Conservation (phyloP, 306 rosid genomes). For the Oxytropis ochrocephala region DNA sequence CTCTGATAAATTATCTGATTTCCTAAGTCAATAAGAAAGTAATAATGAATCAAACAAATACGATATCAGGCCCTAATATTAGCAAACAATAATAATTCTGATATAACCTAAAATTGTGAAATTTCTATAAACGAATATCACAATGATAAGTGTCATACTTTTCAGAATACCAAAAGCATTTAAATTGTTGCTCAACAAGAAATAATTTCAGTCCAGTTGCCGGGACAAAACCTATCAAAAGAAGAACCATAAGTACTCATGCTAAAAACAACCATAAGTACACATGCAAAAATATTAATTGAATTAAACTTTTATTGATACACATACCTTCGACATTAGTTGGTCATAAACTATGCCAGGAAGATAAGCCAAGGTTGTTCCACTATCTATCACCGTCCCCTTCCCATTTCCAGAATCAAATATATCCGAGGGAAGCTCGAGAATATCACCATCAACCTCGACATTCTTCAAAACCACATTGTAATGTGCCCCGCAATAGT, state of each 20-base stretch:
- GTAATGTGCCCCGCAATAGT: constrained; percentile 76
- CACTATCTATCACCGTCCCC: constrained; percentile 90
- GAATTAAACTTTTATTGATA: background rate
- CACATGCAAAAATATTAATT: constrained; percentile 15
- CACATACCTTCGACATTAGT: constrained; percentile 48
- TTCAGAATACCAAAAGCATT: constrained; percentile 51
- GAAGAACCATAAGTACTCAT: constrained; percentile 23
- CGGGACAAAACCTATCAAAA: constrained; percentile 52
- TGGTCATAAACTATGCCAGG: constrained; percentile 49
- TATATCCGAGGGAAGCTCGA: constrained; percentile 64
- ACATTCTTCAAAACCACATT: constrained; percentile 70
- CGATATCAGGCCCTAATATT: background rate
- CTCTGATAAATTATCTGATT: background rate
- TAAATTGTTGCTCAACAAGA: constrained; percentile 51
- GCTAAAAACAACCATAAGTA: constrained; percentile 23
- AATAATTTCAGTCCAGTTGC: constrained; percentile 56
- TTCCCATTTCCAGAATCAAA: constrained; percentile 56
- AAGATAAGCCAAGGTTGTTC: constrained; percentile 90
- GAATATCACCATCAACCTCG: constrained; percentile 63
- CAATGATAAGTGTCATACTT: constrained; percentile 44
- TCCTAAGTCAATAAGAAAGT: background rate
- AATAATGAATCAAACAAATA: background rate
- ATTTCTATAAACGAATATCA: constrained; percentile 8
- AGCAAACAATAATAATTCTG: background rate
- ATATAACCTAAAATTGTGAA: constrained; percentile 8